Evolutionary conservation across 768 basidiomycete species (phyloP).

Genomic region (Pleurotus giganteus): DNA sequence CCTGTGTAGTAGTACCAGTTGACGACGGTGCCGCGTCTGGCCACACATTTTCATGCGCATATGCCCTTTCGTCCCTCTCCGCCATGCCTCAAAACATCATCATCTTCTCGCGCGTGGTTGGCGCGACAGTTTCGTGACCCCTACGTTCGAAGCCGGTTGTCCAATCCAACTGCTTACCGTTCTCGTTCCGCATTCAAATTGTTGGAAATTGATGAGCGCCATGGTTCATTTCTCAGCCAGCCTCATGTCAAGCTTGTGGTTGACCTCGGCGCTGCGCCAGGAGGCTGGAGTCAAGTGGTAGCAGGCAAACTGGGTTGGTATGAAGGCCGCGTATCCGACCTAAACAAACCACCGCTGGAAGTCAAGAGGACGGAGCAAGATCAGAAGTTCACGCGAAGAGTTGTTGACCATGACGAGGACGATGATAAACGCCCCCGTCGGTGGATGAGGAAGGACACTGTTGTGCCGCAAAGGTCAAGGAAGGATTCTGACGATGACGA

Average conservation of each 20-base stretch:
- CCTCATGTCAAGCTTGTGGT: constrained; percentile 62
- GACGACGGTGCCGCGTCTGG: neutral
- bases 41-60: neutral
- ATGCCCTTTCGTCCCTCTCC: constrained; percentile 22
- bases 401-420: constrained; percentile 1
- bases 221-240: constrained; percentile 48
- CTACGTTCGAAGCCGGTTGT: constrained; percentile 56
- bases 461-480: constrained; percentile 6
- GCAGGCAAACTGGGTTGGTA: constrained; percentile 58
- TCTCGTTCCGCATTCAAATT: constrained; percentile 94
- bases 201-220: constrained; percentile 66
- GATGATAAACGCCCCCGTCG: constrained; percentile 3
- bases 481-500: constrained; percentile 5
- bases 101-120: constrained; percentile 63
- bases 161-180: constrained; percentile 51
- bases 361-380: neutral
- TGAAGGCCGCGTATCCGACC: constrained; percentile 11
- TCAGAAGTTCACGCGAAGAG: neutral
- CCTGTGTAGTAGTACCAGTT: no score
- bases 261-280: constrained; percentile 90
- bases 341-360: no score
- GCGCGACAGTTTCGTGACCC: constrained; percentile 69
- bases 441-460: constrained; percentile 8
- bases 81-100: constrained; percentile 20
- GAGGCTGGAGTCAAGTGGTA: constrained; percentile 92